Evolutionary conservation across 208 protist species (phyloP).

Genomic region (Lotmaria passim): DNA sequence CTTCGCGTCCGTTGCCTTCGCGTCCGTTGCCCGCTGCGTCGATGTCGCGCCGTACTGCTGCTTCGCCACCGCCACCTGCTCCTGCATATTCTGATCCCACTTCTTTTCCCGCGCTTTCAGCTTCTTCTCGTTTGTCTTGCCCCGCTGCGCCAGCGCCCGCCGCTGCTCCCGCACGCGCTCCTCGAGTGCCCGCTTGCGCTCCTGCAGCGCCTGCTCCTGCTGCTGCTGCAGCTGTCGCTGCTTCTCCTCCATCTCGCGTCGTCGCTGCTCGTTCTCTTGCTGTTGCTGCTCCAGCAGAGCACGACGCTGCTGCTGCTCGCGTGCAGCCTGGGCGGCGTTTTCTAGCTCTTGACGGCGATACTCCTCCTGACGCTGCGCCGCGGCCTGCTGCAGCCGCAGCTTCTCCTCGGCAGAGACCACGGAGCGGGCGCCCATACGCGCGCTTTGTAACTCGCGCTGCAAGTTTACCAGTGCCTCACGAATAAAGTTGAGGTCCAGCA

Average conservation of each 20-base stretch:
- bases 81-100: conserved; percentile 77
- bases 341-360: conserved; percentile 56
- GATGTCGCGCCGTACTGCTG: conserved; percentile 29
- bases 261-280: conserved; percentile 55
- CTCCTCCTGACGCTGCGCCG: conserved; percentile 49
- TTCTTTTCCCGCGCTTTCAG: conserved; percentile 68
- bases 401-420: conserved; percentile 56
- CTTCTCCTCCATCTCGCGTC: conserved; percentile 52
- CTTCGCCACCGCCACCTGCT: conserved; percentile 44
- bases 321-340: conserved; percentile 46
- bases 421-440: conserved; percentile 47
- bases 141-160: conserved; percentile 40
- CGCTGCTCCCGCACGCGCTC: conserved; percentile 76
- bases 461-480: conserved; percentile 71
- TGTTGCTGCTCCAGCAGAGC: conserved; percentile 56
- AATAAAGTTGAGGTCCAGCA: conserved; percentile 80
- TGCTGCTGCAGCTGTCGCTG: conserved; percentile 50
- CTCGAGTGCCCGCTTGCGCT: conserved; percentile 64
- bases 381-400: conserved; percentile 46
- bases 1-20: too few relatives aligned
- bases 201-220: conserved; percentile 55
- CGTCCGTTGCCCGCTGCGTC: background rate
- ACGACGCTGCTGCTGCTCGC: conserved; percentile 51
- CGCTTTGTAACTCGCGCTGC: conserved; percentile 63
- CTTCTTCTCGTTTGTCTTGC: conserved; percentile 51